Conservation (phyloP, 805 yeast species). For the Wickerhamomyces strasburgensis region DNA sequence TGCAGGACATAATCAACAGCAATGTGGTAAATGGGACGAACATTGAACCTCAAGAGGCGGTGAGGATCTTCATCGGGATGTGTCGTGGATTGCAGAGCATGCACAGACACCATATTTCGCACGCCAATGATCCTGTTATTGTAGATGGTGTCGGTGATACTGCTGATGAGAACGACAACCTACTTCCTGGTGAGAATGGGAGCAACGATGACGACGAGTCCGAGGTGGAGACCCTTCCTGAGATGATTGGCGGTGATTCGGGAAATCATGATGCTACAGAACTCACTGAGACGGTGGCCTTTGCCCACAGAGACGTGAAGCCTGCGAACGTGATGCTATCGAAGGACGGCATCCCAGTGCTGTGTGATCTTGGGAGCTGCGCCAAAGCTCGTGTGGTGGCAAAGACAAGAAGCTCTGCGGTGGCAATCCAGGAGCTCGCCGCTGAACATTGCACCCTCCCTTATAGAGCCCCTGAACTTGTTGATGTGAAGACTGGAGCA, state of each 20-base stretch:
- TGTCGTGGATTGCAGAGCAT: slow-evolving; percentile 71
- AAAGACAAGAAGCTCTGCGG: slow-evolving; percentile 61
- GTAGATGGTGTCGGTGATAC: background rate
- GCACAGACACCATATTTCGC: slow-evolving; percentile 41
- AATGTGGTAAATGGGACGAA: slow-evolving; percentile 50
- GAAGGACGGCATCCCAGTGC: slow-evolving; percentile 67
- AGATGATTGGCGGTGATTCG: slow-evolving; percentile 27
- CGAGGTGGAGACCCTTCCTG: slow-evolving; percentile 23
- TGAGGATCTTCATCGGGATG: slow-evolving; percentile 59
- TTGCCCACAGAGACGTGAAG: slow-evolving; percentile 82
- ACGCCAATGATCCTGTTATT: background rate
- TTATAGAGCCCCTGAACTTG: slow-evolving; percentile 85
- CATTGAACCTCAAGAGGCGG: slow-evolving; percentile 59
- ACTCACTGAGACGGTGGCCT: slow-evolving; percentile 54
- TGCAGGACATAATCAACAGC: slow-evolving; percentile 74
- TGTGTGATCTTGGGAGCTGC: slow-evolving; percentile 83
- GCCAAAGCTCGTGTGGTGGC: slow-evolving; percentile 53
- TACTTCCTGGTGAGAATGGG: slow-evolving; percentile 8
- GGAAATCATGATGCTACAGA: slow-evolving; percentile 43
- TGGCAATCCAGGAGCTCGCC: slow-evolving; percentile 73
- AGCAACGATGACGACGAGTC: slow-evolving; percentile 12
- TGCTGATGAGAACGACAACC: slow-evolving; percentile 14
- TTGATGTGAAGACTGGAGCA: slow-evolving; percentile 69
- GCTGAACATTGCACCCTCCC: slow-evolving; percentile 83
- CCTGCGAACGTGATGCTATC: slow-evolving; percentile 87